Evolutionary conservation across 306 rosid genomes (phyloP), one percentile per base, ranked within the genome.

Genomic region (Sindora glabra): DNA sequence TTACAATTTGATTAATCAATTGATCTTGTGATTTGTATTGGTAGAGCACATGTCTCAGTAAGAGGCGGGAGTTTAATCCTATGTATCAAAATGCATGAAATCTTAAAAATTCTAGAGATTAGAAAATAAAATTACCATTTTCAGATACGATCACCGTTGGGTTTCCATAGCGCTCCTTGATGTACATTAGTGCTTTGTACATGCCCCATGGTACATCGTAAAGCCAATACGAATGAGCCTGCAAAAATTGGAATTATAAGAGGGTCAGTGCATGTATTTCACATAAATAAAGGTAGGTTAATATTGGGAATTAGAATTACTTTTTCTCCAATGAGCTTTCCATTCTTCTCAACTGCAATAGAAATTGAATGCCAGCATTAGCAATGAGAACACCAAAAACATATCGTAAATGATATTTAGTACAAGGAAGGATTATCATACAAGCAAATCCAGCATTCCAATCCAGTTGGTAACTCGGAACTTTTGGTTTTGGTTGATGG

Each of bases 131-230:
- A 36, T 46, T 78, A 90, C 98, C 98, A 66, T 91, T 91, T 72
- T 91, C 98, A 0, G 98, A 83, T 72, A 91, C 74, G 68, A 87
- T 75, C 65, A 91, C 79, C 22, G 76, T 72, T 1, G 89, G 96
- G 65, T 91, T 91, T 74, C 87, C 86, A 59, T 87, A 91, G 38
- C 12, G 79, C 38, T 91, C 85, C 60, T 91, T 91, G 47, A 87
- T 65, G 64, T 91, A 91, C 15, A 23, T 83, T 34, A 88, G 12
- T 39, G 91, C 59, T 59, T 91, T 91, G 88, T 88, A 85, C 82
- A 88, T 19, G n/a, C 98, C 98, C 98, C 96, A 92, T 72, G 98
- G 96, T 2, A 92, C 98, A 41, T 81, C 75, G 82, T 88, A 92
- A 25, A 92, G 92, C 98, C 98, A 92, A 51, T 41, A 67, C 15